Evolutionary conservation across 257 asterid genomes (phyloP).

Genomic region (Phtheirospermum japonicum): DNA sequence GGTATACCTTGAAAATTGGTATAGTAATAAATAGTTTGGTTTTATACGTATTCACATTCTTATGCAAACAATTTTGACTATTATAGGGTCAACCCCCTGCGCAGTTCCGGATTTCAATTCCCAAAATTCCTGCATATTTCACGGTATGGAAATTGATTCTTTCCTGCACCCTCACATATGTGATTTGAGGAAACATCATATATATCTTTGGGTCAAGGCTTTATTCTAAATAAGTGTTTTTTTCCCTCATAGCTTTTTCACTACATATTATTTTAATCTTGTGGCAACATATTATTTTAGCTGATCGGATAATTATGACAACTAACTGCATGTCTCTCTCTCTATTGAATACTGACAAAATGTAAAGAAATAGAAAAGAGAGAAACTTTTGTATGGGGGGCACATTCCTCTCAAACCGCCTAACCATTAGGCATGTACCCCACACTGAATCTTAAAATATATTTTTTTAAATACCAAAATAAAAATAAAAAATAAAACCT

Average conservation of each 20-base stretch:
- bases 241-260: no score
- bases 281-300: background rate
- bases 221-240: no score
- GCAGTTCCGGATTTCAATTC: conserved; percentile 83
- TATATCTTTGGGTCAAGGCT: background rate
- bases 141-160: conserved; percentile 52
- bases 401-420: no score
- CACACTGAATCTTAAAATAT: no score
- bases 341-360: no score
- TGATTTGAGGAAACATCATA: background rate
- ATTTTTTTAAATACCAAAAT: no score
- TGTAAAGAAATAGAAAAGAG: no score
- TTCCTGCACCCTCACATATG: conserved; percentile 5
- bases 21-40: background rate
- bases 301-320: background rate
- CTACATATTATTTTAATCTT: no score
- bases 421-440: no score
- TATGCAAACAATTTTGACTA: conserved; percentile 28
- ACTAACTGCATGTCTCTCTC: no score
- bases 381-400: no score
- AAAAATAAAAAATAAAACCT: no score
- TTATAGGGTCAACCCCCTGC: conserved; percentile 73
- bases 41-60: conserved; percentile 20
- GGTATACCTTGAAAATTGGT: background rate
- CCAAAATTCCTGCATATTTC: conserved; percentile 96